Evolutionary conservation across 805 yeast genomes (phyloP).

Genomic region (Tetrapisispora arboricola): DNA sequence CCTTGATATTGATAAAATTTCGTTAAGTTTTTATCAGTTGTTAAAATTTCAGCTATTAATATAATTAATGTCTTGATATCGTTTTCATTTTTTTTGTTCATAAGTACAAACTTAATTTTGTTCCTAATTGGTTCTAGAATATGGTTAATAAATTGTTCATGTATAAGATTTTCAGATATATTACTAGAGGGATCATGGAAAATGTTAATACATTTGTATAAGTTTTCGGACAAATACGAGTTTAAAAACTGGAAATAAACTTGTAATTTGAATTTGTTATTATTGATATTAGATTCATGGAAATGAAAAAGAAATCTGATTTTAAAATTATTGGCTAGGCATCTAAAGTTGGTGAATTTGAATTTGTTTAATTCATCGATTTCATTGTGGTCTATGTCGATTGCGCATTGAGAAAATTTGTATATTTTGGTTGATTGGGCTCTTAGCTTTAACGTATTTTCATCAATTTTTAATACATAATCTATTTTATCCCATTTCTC

Average conservation of each 20-base stretch:
- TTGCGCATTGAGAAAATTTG: constrained; percentile 11
- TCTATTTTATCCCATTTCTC: constrained; percentile 25
- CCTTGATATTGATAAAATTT: constrained; percentile 35
- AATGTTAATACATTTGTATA: constrained; percentile 32
- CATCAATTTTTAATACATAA: constrained; percentile 10
- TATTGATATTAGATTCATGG: constrained; percentile 19
- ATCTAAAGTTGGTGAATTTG: constrained; percentile 37
- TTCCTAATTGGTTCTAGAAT: constrained; percentile 35
- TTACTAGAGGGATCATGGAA: constrained; percentile 29
- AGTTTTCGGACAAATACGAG: constrained; percentile 34
- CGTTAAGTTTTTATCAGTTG: constrained; percentile 30
- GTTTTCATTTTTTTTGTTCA: constrained; percentile 31
- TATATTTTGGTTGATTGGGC: constrained; percentile 14
- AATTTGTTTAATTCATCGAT: not conserved
- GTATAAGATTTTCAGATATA: constrained; percentile 22
- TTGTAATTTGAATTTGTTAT: constrained; percentile 37
- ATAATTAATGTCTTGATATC: constrained; percentile 31
- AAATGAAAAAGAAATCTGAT: constrained; percentile 48
- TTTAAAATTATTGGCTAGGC: constrained; percentile 36
- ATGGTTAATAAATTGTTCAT: constrained; percentile 33
- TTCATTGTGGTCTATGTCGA: constrained; percentile 1
- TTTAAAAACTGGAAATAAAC: constrained; percentile 42
- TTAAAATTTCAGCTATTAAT: constrained; percentile 32
- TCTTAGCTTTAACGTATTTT: constrained; percentile 10
- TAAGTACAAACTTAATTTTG: constrained; percentile 30